Conservation (phyloP, 768 basidiomycete species). For the Amanita thiersii region DNA sequence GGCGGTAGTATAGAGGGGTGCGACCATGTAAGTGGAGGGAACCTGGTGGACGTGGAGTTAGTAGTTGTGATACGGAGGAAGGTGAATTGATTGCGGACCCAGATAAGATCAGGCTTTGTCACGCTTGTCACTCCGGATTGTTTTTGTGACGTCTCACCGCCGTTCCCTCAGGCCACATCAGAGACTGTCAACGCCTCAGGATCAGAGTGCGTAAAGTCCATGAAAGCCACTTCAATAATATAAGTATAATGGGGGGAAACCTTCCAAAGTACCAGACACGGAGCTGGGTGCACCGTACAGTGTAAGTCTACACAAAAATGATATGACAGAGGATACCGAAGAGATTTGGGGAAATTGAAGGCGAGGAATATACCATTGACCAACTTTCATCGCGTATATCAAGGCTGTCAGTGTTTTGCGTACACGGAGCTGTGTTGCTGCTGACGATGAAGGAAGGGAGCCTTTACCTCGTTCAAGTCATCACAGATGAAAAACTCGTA, state of each 20-base stretch:
- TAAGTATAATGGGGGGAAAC: constrained; percentile 21
- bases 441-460: constrained; percentile 4
- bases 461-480: neutral
- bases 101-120: too few relatives aligned
- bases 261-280: constrained; percentile 18
- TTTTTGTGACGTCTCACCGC: too few relatives aligned
- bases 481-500: neutral
- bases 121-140: too few relatives aligned
- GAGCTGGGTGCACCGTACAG: constrained; percentile 32
- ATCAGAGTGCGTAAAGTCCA: constrained; percentile 42
- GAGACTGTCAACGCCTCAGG: constrained; percentile 29
- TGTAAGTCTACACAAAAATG: constrained; percentile 28
- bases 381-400: constrained; percentile 21
- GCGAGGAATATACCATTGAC: constrained; percentile 11
- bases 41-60: too few relatives aligned
- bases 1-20: constrained; percentile 91
- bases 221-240: constrained; percentile 22
- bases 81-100: too few relatives aligned
- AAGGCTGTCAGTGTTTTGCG: constrained; percentile 13
- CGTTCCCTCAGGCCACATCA: too few relatives aligned
- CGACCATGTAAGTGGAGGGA: constrained; percentile 63
- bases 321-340: constrained; percentile 19
- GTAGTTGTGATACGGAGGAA: too few relatives aligned
- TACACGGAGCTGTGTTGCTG: constrained; percentile 6
- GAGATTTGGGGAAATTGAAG: constrained; percentile 9